Base-by-base conservation (phyloP, 805 yeast genomes). In the Zygotorulaspora florentina region DNA sequence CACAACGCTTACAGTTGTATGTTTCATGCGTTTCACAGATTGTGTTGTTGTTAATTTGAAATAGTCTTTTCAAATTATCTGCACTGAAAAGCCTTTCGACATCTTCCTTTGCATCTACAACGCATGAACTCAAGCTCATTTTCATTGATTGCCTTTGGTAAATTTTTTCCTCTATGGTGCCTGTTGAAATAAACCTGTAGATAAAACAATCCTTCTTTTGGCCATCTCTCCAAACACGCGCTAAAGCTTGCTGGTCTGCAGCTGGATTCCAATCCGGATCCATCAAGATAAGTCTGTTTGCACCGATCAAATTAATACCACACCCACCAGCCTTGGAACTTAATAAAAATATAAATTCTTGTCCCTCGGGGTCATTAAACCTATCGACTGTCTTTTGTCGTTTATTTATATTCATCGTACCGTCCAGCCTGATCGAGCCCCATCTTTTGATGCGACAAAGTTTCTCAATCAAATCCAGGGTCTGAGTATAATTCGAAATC, bases 251-350 rank as follows among this genome's bases (percentile, higher is more conserved):
- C 64, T 93, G 98, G 62, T 91, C 99, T 1, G 96, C 84, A 0
- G 99, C 98, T 0, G 99, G 99, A 59, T 91, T 91, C 99, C 99
- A 93, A 64, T 93, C 99, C 0, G 85, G 85, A 62, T 93, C 99
- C 61, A 93, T 73, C 39, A 93, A 70, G 16, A 93, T 79, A 51
- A 93, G 71, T 51, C 99, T 75, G 55, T 93, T 93, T 2, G 98
- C 99, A 10, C 99, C 99, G 58, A 93, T 91, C 57, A 93, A 75
- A 64, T 93, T 93, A 58, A 93, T 87, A 68, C 99, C 99, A 72
- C 99, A 93, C 1, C 99, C 99, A 57, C 99, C 99, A 1, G 99
- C 99, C 65, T 93, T 93, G 7, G 96, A 87, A 62, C 96, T 87
- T 42, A 93, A 71, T 48, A 93, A 71, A 57, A 93, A 93, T 2